Evolutionary conservation across 257 asterid genomes (phyloP), one percentile per base, ranked within the genome.

Genomic region (Solanum paucissectum): DNA sequence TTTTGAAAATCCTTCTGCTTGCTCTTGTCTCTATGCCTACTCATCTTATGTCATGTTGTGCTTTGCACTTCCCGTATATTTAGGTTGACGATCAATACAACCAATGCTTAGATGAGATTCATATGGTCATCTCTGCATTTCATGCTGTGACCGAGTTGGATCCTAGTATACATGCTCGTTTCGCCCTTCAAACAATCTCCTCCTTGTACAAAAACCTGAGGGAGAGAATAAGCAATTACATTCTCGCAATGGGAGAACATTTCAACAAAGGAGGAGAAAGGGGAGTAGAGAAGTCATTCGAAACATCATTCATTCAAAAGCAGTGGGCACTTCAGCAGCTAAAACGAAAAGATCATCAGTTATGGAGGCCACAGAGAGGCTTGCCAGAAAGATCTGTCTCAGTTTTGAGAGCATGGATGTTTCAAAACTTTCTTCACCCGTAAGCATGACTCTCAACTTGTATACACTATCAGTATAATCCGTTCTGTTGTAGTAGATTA

Each of bases 401-500:
- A 16, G 97, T 96, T 44, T 90, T 96, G 87, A 93, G 98, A 90
- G 95, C 99, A 0, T 96, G 99, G 99, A 95, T 96, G 99, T 96
- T 95, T 88, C 98, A 95, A 86, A 96, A 96, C 88, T 96, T 96
- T 88, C 99, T 96, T 76, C 99, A 96, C 88, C 99, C 99, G 99
- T 96, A 89, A 91, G 95, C 71, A 23, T 84, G 76, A 33, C 5
- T 27, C 64, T 27, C 9, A 18, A 77, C n/a, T 42, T 77, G 13
- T 42, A 42, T n/a, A 42, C 37, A 13, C 34, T 42, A 25, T 42
- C 16, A 44, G 37, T 77, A 20, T 25, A 77, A 77, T 9, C 34
- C 4, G 23, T 42, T 77, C 23, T 38, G 60, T 77, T 77, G 60
- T 77, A 42, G 25, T 23, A 77, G 12, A 23, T 25, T n/a, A 25